phyloP scores from a whole-genome alignment of 2,329 filamentous ascomycete species.

The Plenodomus biglobosus region DNA sequence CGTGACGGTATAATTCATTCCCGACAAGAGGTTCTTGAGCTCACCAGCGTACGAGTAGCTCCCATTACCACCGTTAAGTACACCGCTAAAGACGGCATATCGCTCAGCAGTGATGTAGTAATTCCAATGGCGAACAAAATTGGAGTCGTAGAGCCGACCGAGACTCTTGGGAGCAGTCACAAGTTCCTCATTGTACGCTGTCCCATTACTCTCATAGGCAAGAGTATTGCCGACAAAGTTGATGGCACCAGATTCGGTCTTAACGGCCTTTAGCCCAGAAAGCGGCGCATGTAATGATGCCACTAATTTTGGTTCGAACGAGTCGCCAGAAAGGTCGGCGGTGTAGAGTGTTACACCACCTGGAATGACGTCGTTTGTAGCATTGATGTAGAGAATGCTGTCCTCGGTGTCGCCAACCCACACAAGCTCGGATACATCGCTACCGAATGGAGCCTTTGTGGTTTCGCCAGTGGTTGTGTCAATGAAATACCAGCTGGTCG shows the following conservation, averaged over 20 bases:
- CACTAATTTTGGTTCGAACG: conserved; percentile 34
- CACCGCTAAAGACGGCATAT: conserved; percentile 73
- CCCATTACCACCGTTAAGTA: conserved; percentile 49
- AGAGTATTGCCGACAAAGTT: conserved; percentile 58
- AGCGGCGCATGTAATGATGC: conserved; percentile 50
- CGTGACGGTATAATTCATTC: conserved; percentile 56
- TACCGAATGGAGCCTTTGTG: conserved; percentile 37
- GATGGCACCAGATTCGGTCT: conserved; percentile 44
- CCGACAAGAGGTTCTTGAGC: conserved; percentile 59
- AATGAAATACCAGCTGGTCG: conserved; percentile 53
- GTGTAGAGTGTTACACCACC: conserved; percentile 42
- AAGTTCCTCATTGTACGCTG: conserved; percentile 66
- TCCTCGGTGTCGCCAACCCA: conserved; percentile 38
- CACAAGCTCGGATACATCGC: conserved; percentile 38
- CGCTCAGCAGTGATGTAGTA: conserved; percentile 67
- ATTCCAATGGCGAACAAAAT: conserved; percentile 84
- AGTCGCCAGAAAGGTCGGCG: conserved; percentile 30
- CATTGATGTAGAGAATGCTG: conserved; percentile 65
- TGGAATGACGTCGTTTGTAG: conserved; percentile 60
- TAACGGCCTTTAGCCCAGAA: conserved; percentile 52
- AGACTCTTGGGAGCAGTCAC: conserved; percentile 62
- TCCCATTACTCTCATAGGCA: conserved; percentile 65
- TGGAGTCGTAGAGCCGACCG: conserved; percentile 70
- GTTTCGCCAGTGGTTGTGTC: conserved; percentile 35
- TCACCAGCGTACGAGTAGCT: conserved; percentile 32